Percentiles rank a stretch among this genome's conserved stretches.
Evolutionary conservation across 148 eudicot genomes (phyloP).

Genomic region (Fagopyrum tataricum): DNA sequence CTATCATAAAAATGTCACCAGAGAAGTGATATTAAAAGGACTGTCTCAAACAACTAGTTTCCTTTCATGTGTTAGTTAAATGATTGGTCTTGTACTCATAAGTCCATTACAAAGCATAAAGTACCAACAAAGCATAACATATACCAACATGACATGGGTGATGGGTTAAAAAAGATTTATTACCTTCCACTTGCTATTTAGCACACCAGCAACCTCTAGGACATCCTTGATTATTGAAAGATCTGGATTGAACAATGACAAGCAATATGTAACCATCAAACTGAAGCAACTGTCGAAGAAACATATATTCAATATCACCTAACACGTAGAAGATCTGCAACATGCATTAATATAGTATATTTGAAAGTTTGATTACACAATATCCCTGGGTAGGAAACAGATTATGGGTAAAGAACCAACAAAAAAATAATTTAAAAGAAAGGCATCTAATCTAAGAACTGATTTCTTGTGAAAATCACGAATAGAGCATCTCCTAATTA

Average conservation of each 20-base stretch:
- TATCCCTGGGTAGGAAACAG: background rate
- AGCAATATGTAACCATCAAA: background rate
- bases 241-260: constrained; percentile 45
- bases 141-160: too few species aligned
- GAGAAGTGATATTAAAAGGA: background rate
- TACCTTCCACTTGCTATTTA: constrained; percentile 96
- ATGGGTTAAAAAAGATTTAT: background rate
- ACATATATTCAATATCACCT: background rate
- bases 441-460: background rate
- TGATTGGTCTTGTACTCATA: background rate
- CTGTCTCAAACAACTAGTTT: background rate
- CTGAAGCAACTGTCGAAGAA: background rate
- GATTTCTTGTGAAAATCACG: background rate
- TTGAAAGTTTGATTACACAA: background rate
- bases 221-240: constrained; percentile 76
- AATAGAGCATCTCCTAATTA: too few species aligned
- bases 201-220: constrained; percentile 41
- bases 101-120: background rate
- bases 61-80: background rate
- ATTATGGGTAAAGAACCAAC: background rate
- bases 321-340: background rate
- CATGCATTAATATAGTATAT: background rate
- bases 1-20: background rate
- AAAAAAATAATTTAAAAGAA: background rate
- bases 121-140: background rate